These are phyloP conservation scores for Scytalidium lignicola DNA, from an alignment of 2,329 filamentous ascomycete species.

Conservation along the genomic window DNA sequence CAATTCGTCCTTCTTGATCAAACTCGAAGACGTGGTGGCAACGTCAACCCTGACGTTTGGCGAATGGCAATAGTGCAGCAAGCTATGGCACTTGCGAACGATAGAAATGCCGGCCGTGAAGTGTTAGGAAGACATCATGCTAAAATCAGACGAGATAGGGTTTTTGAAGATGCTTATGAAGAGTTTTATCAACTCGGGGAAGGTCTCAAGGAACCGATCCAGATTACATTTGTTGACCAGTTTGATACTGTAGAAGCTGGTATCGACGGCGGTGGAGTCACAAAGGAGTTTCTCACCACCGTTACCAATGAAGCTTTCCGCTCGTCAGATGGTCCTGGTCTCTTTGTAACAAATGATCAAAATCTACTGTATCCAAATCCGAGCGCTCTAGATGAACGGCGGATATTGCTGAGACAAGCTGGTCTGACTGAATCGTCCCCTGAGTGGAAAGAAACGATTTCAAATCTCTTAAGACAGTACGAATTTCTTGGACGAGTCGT, in stretches of 20 bases:
- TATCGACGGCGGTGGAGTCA: slow-evolving; percentile 94
- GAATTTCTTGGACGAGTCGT: slow-evolving; percentile 91
- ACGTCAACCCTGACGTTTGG: slow-evolving; percentile 71
- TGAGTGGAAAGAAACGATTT: slow-evolving; percentile 53
- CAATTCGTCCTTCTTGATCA: slow-evolving; percentile 89
- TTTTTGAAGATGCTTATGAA: slow-evolving; percentile 82
- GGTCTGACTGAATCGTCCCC: slow-evolving; percentile 48
- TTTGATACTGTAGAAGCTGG: slow-evolving; percentile 85
- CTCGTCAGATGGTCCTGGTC: slow-evolving; percentile 47
- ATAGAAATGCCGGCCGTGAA: slow-evolving; percentile 23
- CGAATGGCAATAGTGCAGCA: slow-evolving; percentile 52
- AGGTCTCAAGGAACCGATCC: slow-evolving; percentile 86
- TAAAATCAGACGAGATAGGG: slow-evolving; percentile 68
- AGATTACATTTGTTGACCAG: slow-evolving; percentile 92
- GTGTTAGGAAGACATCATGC: slow-evolving; percentile 63
- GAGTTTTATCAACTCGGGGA: slow-evolving; percentile 79
- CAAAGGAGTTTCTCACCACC: slow-evolving; percentile 92
- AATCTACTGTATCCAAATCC: slow-evolving; percentile 89
- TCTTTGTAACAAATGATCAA: slow-evolving; percentile 81
- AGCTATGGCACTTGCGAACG: slow-evolving; percentile 14
- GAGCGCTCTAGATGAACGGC: slow-evolving; percentile 63
- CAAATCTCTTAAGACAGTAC: slow-evolving; percentile 65
- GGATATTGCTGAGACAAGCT: slow-evolving; percentile 48
- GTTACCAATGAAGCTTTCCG: slow-evolving; percentile 82
- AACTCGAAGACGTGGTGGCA: slow-evolving; percentile 64